phyloP scores from a whole-genome alignment of 1,284 basidiomycete species.

The Pyrrhoderma lamaoense region DNA sequence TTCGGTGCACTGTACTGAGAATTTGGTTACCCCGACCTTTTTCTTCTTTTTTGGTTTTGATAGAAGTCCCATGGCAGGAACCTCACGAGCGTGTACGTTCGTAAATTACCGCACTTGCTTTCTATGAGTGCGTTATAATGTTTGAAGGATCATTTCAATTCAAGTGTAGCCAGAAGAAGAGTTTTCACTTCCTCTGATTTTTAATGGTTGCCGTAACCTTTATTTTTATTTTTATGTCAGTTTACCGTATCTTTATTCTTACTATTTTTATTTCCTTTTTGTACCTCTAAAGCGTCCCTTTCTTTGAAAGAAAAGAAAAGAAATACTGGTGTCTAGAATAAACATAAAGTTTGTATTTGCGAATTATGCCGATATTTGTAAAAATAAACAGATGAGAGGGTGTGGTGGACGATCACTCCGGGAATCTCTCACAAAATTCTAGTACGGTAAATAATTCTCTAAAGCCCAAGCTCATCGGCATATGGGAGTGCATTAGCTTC shows the following conservation, averaged over 20 bases:
- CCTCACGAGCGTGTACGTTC: conserved; percentile 56
- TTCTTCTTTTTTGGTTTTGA: conserved; percentile 2
- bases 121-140: too few relatives aligned
- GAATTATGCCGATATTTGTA: conserved; percentile 5
- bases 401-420: too few relatives aligned
- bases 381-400: neutral
- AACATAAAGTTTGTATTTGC: neutral
- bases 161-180: too few relatives aligned
- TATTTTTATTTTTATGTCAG: neutral
- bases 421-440: too few relatives aligned
- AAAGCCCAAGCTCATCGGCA: conserved; percentile 80
- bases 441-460: neutral
- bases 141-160: too few relatives aligned
- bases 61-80: conserved; percentile 69
- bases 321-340: too few relatives aligned
- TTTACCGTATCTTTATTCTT: neutral
- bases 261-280: neutral
- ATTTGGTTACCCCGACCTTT: neutral
- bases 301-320: too few relatives aligned
- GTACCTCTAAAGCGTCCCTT: too few relatives aligned
- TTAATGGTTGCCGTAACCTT: too few relatives aligned
- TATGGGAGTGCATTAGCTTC: conserved; percentile 72
- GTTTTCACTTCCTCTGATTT: too few relatives aligned
- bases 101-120: too few relatives aligned
- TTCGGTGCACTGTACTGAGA: conserved; percentile 1